Percentiles rank a stretch among this genome's conserved stretches.
Conservation (phyloP, 2,329 filamentous ascomycete genomes). For the Aureobasidium vineae region DNA sequence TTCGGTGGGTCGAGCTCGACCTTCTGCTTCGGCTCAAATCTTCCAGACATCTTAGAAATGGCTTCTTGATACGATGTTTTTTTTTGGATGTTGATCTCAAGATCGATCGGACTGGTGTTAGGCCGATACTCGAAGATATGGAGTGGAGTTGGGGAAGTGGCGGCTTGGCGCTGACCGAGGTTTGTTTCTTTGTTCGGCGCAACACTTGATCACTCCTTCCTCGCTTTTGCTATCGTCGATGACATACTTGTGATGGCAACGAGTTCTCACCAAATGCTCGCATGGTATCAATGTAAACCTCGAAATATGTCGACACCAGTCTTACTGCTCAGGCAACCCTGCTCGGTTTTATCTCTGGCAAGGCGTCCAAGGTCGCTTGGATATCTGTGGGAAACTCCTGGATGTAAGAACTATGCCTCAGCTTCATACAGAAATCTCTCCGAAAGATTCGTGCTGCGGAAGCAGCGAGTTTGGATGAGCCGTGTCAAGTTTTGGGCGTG, state of each 20-base stretch:
- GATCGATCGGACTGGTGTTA: neutral
- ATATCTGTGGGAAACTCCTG: neutral
- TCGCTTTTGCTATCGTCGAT: no score
- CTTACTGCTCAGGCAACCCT: neutral
- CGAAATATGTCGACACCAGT: neutral
- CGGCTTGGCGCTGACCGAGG: constrained; percentile 17
- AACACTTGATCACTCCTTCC: neutral
- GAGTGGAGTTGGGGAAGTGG: constrained; percentile 4
- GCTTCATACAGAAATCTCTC: neutral
- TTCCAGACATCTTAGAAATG: constrained; percentile 11
- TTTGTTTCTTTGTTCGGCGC: constrained; percentile 11
- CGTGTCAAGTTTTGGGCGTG: neutral
- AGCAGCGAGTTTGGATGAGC: neutral
- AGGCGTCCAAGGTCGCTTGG: neutral
- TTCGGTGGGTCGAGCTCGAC: constrained; percentile 80
- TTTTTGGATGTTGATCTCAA: neutral
- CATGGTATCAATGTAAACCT: neutral
- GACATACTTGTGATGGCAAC: neutral
- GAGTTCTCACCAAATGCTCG: neutral
- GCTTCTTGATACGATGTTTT: neutral
- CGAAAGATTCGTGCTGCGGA: neutral
- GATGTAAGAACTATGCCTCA: neutral
- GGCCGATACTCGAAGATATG: neutral
- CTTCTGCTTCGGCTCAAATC: constrained; percentile 73
- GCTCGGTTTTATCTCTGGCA: neutral